Evolutionary conservation across 495 filamentous ascomycete genomes (phyloP), one percentile per base, ranked within the genome.

Genomic region (Sabuloglossum arenarium): DNA sequence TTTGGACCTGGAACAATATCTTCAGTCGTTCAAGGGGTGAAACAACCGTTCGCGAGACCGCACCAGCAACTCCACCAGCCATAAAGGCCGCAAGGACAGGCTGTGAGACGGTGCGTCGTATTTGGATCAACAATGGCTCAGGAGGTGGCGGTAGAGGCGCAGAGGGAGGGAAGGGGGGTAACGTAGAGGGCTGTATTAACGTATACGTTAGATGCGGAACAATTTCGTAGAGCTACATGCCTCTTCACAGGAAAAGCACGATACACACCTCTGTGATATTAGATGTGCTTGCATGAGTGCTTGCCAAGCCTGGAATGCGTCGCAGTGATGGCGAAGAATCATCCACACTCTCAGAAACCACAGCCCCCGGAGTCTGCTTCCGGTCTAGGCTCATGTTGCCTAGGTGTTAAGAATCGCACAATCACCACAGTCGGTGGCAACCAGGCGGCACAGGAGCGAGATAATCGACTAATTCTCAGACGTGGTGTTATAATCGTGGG

Each of bases 1-100:
- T 91, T 73, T 98, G 91, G 25, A 98, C 78, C 65, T 98, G 91
- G 62, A 94, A 84, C n/a, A 98, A 72, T 59, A 98, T 98, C 68
- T 98, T 98, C 47, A 98, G 72, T 49, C 91, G 80, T 68, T 98
- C 91, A 34, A 98, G 77, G 14, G 91, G 91, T 31, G 89, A 95
- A 0, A 98, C 91, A 39, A 97, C 90, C 2, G 91, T 97, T 61
- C 91, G 78, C 39, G 89, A 96, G 23, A 98, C 89, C n/a, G 91
- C 91, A 58, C 91, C 91, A 3, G 91, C 91, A 14, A 95, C 81
- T 59, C 91, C 91, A 53, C 91, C 91, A n/a, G 88, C 93, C 63
- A 93, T 79, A 61, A 98, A 98, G 51, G 93, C 88, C 23, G 91
- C 88, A 16, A 85, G 70, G 32, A 96, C 80, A 16, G 90, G 88